Conservation (phyloP, 306 rosid species). For the Rubus parviflorus region DNA sequence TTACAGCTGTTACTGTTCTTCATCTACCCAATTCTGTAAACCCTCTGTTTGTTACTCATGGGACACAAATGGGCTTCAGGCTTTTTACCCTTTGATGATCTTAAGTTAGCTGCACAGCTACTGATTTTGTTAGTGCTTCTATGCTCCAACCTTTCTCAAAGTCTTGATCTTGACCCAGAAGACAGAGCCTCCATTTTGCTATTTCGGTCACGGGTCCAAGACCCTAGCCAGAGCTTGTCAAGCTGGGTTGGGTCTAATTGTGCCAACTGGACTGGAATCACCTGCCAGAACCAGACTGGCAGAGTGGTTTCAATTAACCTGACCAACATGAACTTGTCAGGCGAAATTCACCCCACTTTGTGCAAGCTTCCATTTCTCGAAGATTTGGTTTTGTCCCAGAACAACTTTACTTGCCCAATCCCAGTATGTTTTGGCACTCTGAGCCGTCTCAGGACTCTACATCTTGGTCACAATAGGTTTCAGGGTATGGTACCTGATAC, state of each 20-base stretch:
- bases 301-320: conserved; percentile 67
- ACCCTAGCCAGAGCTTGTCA: conserved; percentile 63
- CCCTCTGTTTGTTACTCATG: conserved; percentile 32
- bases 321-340: conserved; percentile 66
- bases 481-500: conserved; percentile 69
- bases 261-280: conserved; percentile 70
- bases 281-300: conserved; percentile 71
- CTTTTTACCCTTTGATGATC: conserved; percentile 22
- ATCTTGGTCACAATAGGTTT: conserved; percentile 70
- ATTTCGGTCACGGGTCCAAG: conserved; percentile 53
- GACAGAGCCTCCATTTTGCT: conserved; percentile 61
- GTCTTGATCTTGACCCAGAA: conserved; percentile 57
- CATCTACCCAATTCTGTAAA: not conserved
- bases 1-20: conserved; percentile 18
- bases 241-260: conserved; percentile 84
- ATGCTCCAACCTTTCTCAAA: conserved; percentile 34
- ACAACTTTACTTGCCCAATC: conserved; percentile 55
- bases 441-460: conserved; percentile 46
- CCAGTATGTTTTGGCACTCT: conserved; percentile 72
- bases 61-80: conserved; percentile 35
- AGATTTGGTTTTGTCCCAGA: conserved; percentile 59
- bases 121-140: conserved; percentile 42
- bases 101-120: conserved; percentile 33
- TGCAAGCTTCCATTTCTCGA: conserved; percentile 60
- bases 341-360: conserved; percentile 61